phyloP scores from a whole-genome alignment of 495 filamentous ascomycete species.

The Penicillium turbatum region DNA sequence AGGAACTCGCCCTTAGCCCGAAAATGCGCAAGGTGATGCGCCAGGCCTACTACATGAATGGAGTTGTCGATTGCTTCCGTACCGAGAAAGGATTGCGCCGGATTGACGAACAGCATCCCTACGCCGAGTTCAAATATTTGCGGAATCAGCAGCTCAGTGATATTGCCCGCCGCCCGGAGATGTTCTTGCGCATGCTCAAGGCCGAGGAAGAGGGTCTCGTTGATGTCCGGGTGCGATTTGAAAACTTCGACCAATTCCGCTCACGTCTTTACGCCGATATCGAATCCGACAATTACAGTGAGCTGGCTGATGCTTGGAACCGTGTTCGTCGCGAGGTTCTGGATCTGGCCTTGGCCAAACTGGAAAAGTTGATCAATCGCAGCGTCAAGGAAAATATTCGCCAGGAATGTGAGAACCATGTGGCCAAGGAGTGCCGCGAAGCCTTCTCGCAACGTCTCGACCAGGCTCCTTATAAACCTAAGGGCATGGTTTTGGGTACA shows the following conservation, averaged over 20 bases:
- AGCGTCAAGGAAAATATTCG: conserved; percentile 90
- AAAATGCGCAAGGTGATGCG: conserved; percentile 86
- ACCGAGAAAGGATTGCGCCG: conserved; percentile 92
- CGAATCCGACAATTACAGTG: conserved; percentile 88
- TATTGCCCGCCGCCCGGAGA: conserved; percentile 75
- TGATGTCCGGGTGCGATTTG: conserved; percentile 72
- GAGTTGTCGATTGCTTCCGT: conserved; percentile 76
- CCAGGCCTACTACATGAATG: conserved; percentile 72
- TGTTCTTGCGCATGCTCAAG: conserved; percentile 92
- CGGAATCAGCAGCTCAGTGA: conserved; percentile 77
- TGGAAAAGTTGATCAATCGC: conserved; percentile 80
- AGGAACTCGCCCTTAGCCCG: conserved; percentile 84
- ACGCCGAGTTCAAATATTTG: conserved; percentile 97
- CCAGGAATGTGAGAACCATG: conserved; percentile 84
- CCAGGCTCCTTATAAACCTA: conserved; percentile 92
- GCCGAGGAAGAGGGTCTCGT: conserved; percentile 90
- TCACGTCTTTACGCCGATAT: conserved; percentile 74
- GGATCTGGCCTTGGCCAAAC: conserved; percentile 71
- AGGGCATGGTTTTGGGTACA: conserved; percentile 87
- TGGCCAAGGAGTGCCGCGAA: conserved; percentile 76
- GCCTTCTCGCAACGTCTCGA: conserved; percentile 84
- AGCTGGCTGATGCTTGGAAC: conserved; percentile 95
- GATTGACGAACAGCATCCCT: conserved; percentile 93
- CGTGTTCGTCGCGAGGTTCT: conserved; percentile 75
- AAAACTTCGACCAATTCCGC: conserved; percentile 68